A percentile compares a stretch with the other conserved stretches of the same genome.
Conservation (phyloP, 768 basidiomycete species). For the Boletus rufocinnamomeus region DNA sequence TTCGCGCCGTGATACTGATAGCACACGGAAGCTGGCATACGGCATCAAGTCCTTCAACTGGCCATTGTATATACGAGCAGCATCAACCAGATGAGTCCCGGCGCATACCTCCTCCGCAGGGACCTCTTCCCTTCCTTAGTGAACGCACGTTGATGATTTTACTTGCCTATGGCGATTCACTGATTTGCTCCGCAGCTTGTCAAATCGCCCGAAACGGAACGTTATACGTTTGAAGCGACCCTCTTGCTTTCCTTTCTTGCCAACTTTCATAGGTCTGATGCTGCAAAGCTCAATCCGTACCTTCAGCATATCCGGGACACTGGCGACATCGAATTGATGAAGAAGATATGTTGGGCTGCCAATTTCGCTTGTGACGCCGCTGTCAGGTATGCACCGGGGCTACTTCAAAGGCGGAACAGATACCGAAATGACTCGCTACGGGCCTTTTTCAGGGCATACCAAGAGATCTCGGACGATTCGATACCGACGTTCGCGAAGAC, state of each 20-base stretch:
- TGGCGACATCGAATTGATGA: constrained; percentile 52
- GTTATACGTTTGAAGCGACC: constrained; percentile 59
- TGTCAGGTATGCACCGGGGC: constrained; percentile 45
- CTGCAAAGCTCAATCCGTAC: constrained; percentile 68
- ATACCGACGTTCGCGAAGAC: constrained; percentile 51
- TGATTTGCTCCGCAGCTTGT: constrained; percentile 45
- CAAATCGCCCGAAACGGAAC: constrained; percentile 53
- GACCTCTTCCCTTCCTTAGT: constrained; percentile 60
- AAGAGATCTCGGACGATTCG: constrained; percentile 53
- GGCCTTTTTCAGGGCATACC: constrained; percentile 49
- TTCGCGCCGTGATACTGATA: constrained; percentile 2
- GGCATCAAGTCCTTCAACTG: constrained; percentile 58
- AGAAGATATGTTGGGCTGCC: constrained; percentile 57
- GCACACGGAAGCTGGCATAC: constrained; percentile 41
- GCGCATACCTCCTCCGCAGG: constrained; percentile 66
- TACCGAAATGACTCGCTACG: neutral
- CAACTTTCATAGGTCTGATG: constrained; percentile 74
- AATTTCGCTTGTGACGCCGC: constrained; percentile 52
- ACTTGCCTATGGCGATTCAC: neutral
- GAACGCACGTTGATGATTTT: constrained; percentile 38
- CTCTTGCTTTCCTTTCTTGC: constrained; percentile 63
- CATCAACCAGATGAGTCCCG: constrained; percentile 64
- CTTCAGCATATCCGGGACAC: constrained; percentile 52
- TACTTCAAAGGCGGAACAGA: neutral
- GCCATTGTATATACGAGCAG: constrained; percentile 60